Evolutionary conservation across 1,284 basidiomycete species (phyloP).

Genomic region (Apiotrichum brassicae): DNA sequence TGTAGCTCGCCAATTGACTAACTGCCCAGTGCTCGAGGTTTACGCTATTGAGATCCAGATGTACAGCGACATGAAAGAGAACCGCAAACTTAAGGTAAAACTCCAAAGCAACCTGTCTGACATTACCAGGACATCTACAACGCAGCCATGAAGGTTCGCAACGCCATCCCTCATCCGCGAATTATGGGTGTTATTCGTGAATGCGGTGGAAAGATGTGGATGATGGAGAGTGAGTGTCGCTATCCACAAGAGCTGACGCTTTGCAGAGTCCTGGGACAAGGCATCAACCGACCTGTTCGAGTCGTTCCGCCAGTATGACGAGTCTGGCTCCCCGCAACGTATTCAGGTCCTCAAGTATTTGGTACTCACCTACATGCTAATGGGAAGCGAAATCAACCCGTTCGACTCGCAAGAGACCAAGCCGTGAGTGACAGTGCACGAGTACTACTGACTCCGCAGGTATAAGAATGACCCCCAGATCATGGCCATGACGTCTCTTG

Average conservation of each 20-base stretch:
- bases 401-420: constrained; percentile 99
- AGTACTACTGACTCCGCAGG: constrained; percentile 47
- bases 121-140: constrained; percentile 83
- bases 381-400: constrained; percentile 95
- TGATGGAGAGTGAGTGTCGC: constrained; percentile 79
- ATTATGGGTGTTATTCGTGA: constrained; percentile 99
- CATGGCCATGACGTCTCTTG: constrained; percentile 94
- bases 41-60: constrained; percentile 99
- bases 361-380: constrained; percentile 96
- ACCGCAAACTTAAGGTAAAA: constrained; percentile 83
- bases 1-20: background rate
- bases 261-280: constrained; percentile 82
- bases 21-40: constrained; percentile 70
- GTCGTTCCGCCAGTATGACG: constrained; percentile 97
- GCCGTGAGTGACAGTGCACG: constrained; percentile 54
- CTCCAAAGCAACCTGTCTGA: background rate
- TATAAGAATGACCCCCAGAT: constrained; percentile 97
- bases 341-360: constrained; percentile 98
- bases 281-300: constrained; percentile 98
- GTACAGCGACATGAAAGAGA: constrained; percentile 94
- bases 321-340: constrained; percentile 90
- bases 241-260: background rate
- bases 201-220: constrained; percentile 99
- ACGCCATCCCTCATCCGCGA: constrained; percentile 94
- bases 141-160: constrained; percentile 83